Conservation (phyloP, 2,329 filamentous ascomycete genomes). For the Sporothrix brunneoviolacea region DNA sequence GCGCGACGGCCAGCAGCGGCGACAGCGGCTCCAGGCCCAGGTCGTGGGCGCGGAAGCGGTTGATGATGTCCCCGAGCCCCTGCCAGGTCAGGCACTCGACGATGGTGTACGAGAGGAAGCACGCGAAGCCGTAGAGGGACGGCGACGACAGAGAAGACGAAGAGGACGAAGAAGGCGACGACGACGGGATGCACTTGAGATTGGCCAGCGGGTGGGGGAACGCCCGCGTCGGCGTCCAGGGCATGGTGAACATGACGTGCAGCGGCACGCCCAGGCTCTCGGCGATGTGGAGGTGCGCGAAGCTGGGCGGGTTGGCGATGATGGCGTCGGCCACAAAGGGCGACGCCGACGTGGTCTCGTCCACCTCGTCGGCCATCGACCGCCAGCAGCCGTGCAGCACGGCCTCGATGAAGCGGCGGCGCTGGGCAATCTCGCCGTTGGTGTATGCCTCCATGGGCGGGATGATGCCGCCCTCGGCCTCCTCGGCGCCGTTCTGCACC, state of each 20-base stretch:
- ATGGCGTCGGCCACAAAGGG: slow-evolving; percentile 60
- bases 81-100: slow-evolving; percentile 89
- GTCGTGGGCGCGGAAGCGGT: slow-evolving; percentile 52
- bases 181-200: slow-evolving; percentile 46
- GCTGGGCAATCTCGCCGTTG: slow-evolving; percentile 68
- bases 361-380: slow-evolving; percentile 33
- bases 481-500: slow-evolving; percentile 65
- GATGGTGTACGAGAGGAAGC: slow-evolving; percentile 70
- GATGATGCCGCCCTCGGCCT: slow-evolving; percentile 58
- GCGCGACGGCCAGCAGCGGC: slow-evolving; percentile 52
- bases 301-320: slow-evolving; percentile 60
- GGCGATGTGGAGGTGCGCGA: slow-evolving; percentile 59
- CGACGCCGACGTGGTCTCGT: not conserved
- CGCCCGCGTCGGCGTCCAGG: slow-evolving; percentile 50
- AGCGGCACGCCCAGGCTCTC: slow-evolving; percentile 59
- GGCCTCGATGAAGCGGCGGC: slow-evolving; percentile 67
- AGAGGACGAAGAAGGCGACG: not conserved
- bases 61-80: slow-evolving; percentile 71
- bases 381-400: slow-evolving; percentile 84
- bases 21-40: slow-evolving; percentile 33
- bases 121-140: slow-evolving; percentile 22
- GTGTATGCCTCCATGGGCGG: slow-evolving; percentile 71
- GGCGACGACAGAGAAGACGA: not conserved
- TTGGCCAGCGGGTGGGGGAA: slow-evolving; percentile 74
- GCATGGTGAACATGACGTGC: slow-evolving; percentile 66